phyloP scores from a whole-genome alignment of 192 early-diverging fungal species.

The Backusella mclennaniae region DNA sequence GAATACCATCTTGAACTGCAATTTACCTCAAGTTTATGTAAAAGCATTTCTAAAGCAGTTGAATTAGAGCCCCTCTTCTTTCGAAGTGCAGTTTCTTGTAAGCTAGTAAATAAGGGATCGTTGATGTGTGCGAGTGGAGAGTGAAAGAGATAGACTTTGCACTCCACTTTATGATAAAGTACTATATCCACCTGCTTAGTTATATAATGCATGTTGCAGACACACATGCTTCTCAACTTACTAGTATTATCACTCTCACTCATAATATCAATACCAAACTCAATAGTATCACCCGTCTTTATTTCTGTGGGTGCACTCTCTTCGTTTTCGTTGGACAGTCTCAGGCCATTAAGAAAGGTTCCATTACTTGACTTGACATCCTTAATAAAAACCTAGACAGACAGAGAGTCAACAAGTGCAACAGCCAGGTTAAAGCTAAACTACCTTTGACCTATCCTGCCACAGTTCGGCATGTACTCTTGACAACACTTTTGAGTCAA shows the following conservation, averaged over 20 bases:
- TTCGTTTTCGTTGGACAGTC: constrained; percentile 64
- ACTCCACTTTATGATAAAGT: constrained; percentile 33
- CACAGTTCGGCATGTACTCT: constrained; percentile 75
- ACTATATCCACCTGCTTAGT: constrained; percentile 6
- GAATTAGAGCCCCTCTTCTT: neutral
- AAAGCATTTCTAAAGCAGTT: neutral
- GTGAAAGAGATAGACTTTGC: constrained; percentile 15
- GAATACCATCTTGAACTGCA: neutral
- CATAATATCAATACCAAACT: constrained; percentile 80
- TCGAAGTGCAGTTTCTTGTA: neutral
- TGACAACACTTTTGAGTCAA: constrained; percentile 80
- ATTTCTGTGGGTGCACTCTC: constrained; percentile 59
- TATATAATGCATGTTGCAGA: neutral
- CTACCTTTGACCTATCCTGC: constrained; percentile 58
- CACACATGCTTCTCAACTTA: constrained; percentile 24
- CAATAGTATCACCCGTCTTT: constrained; percentile 58
- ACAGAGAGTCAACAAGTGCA: neutral
- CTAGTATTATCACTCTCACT: constrained; percentile 59
- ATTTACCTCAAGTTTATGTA: neutral
- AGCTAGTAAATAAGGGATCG: constrained; percentile 9
- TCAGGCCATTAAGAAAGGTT: constrained; percentile 71
- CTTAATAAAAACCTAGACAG: constrained; percentile 58
- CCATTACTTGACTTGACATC: constrained; percentile 80
- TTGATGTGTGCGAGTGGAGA: constrained; percentile 1
- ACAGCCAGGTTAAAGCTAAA: neutral